Evolutionary conservation across 2,329 filamentous ascomycete genomes (phyloP), one percentile per base, ranked within the genome.

Genomic region (Helotiales sp.): DNA sequence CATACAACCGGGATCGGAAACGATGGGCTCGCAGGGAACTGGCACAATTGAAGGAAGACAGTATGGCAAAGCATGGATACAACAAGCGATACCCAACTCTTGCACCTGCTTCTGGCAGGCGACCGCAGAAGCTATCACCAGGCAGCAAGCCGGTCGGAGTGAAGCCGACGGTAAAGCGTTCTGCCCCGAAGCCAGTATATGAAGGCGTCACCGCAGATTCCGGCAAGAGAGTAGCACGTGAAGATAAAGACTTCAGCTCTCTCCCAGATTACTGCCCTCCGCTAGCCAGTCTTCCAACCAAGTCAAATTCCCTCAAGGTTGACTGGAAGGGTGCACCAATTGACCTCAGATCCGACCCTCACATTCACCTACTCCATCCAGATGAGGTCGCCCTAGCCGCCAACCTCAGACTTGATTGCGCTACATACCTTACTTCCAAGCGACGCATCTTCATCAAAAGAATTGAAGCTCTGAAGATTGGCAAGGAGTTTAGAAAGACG

Each of bases 401-500:
- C 46, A 90, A 86, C 49, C 81, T 97, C 29, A 86, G 92, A 55
- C 83, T 98, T 31, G 90, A 90, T 64, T 93, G 90, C 72, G 90
- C 90, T 17, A 93, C 89, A 12, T 98, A 97, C 70, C 81, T 98
- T 24, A 93, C 90, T 59, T 95, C 90, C 79, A 98, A 97, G 81
- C 87, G 93, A 58, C 88, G 92, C 59, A 93, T 98, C 70, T 98
- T 98, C 72, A 79, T 88, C 54, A 85, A 86, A 50, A 85, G 90
- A 38, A 82, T 93, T 31, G 83, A 88, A 51, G 83, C 86, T 2
- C 76, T 85, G 34, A 75, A 78, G 55, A 85, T 84, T 33, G 82
- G 83, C 70, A 95, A 96, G 74, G 89, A 93, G 69, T 97, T 96
- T 73, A 87, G 91, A 72, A 96, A 96, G 82, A 98, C 93, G 1